Conservation (phyloP, 75 land plant species). For the Cupressus sempervirens region DNA sequence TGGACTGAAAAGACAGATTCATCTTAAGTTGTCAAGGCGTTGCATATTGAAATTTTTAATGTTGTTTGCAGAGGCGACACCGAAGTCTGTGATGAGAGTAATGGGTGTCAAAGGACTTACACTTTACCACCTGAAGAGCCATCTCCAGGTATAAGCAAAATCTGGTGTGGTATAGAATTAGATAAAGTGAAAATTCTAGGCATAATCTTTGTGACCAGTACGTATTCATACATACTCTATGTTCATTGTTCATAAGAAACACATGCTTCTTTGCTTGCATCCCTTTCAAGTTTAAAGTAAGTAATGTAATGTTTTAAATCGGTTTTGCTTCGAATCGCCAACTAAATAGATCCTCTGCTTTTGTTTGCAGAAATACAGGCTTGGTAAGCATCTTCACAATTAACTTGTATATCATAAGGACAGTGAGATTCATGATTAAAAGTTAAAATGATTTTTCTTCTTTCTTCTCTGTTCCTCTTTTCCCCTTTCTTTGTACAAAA, state of each 20-base stretch:
- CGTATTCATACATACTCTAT: background rate
- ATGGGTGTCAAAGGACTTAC: constrained; percentile 86
- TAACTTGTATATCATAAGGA: constrained; percentile 25
- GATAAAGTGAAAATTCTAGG: background rate
- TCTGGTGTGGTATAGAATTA: background rate
- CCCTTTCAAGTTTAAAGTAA: background rate
- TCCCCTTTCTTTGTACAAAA: constrained; percentile 7
- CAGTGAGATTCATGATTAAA: constrained; percentile 31
- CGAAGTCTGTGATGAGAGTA: constrained; percentile 73
- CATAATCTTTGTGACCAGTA: background rate
- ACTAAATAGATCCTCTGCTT: background rate
- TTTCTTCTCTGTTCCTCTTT: constrained; percentile 1
- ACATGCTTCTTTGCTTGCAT: background rate
- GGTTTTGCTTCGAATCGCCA: background rate
- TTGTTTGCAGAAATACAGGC: constrained; percentile 79
- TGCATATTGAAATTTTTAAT: background rate
- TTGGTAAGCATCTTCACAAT: constrained; percentile 72
- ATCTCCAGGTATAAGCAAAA: constrained; percentile 56
- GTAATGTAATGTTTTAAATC: background rate
- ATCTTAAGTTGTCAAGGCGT: background rate
- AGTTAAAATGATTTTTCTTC: background rate
- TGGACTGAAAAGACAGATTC: background rate
- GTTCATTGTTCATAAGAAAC: background rate
- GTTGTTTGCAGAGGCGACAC: constrained; percentile 66
- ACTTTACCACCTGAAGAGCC: constrained; percentile 81